A percentile compares a stretch with the other conserved stretches of the same genome.
Conservation (phyloP, 345 rosid genomes). For the Anacardium occidentale region DNA sequence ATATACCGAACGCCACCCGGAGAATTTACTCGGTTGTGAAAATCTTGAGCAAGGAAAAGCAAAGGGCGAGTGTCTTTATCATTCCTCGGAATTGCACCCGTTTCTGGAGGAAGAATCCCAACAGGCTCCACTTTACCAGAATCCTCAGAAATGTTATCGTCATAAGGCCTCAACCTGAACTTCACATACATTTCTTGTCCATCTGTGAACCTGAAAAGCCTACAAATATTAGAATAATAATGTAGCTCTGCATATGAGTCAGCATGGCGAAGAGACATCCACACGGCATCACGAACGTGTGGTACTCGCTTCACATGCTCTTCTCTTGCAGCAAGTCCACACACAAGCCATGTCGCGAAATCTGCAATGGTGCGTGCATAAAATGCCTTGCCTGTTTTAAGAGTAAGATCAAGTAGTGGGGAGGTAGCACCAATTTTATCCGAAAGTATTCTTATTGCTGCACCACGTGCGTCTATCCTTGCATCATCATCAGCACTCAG, state of each 20-base stretch:
- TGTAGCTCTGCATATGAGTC: conserved; percentile 53
- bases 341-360: conserved; percentile 68
- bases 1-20: conserved; percentile 48
- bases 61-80: conserved; percentile 51
- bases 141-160: conserved; percentile 45
- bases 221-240: conserved; percentile 56
- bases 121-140: conserved; percentile 57
- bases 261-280: conserved; percentile 54
- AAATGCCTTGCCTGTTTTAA: conserved; percentile 68
- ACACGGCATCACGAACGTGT: conserved; percentile 59
- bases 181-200: conserved; percentile 65
- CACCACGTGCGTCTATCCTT: conserved; percentile 66
- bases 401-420: conserved; percentile 55
- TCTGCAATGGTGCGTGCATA: conserved; percentile 61
- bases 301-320: conserved; percentile 52
- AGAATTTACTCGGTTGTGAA: conserved; percentile 47
- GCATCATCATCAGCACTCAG: conserved; percentile 74
- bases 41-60: conserved; percentile 64
- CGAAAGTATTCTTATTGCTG: conserved; percentile 50
- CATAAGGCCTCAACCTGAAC: conserved; percentile 57
- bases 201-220: conserved; percentile 53
- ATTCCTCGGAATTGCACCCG: conserved; percentile 65
- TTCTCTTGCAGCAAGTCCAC: conserved; percentile 69
- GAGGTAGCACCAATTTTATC: conserved; percentile 19
- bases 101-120: conserved; percentile 75